Evolutionary conservation across 345 rosid genomes (phyloP).

Genomic region (Bretschneidera sinensis): DNA sequence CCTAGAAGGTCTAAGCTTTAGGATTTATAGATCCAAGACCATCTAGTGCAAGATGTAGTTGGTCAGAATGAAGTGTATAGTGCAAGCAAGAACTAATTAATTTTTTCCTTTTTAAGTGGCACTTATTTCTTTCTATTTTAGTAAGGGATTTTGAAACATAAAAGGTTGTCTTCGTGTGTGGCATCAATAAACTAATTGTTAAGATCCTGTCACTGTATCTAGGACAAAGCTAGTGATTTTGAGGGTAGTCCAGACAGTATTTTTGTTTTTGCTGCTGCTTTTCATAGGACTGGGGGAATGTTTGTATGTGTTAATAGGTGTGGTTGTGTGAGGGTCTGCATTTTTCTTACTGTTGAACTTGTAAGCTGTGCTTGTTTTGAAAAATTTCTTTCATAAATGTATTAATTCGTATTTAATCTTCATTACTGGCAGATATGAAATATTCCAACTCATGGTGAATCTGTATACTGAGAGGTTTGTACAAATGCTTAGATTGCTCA

Average conservation of each 20-base stretch:
- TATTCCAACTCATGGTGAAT: conserved; percentile 99
- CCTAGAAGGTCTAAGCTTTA: too few species aligned
- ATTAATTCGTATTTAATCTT: not conserved
- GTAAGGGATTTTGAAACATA: too few species aligned
- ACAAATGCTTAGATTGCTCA: conserved; percentile 96
- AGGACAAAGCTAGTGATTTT: not conserved
- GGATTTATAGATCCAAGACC: too few species aligned
- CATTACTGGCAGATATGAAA: conserved; percentile 79
- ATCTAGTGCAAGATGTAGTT: too few species aligned
- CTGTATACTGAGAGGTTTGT: conserved; percentile 96
- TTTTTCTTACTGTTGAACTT: not conserved
- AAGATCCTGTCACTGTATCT: too few species aligned
- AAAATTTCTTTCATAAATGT: not conserved
- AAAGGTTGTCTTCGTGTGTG: too few species aligned
- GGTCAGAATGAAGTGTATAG: too few species aligned
- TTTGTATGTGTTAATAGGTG: not conserved
- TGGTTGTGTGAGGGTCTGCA: not conserved
- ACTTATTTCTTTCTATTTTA: too few species aligned
- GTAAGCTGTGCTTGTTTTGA: not conserved
- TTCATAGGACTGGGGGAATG: not conserved
- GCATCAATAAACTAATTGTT: too few species aligned
- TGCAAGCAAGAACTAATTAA: too few species aligned
- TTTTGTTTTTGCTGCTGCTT: conserved; percentile 7
- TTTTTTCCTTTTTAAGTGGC: too few species aligned
- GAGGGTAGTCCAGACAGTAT: not conserved